A percentile compares a stretch with the other conserved stretches of the same genome.
These are phyloP conservation scores for Colletotrichum caudatum DNA, from an alignment of 2,329 filamentous ascomycete species.

Conservation along the genomic window DNA sequence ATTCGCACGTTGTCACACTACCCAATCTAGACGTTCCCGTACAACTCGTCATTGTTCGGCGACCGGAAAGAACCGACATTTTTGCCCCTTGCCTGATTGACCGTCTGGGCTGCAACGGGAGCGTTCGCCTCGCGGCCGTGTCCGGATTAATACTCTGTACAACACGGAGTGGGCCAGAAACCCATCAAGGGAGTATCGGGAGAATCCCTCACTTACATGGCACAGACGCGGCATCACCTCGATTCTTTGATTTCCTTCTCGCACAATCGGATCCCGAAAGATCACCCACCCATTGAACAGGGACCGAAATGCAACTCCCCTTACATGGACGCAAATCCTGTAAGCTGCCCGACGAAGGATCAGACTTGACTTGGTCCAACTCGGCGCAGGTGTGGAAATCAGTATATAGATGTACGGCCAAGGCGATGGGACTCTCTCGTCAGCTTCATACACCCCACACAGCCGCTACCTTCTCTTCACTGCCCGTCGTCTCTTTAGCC, in stretches of 20 bases:
- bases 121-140: too few relatives aligned
- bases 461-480: neutral
- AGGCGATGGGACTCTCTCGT: neutral
- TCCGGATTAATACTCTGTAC: neutral
- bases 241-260: neutral
- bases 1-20: neutral
- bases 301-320: neutral
- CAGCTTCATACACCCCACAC: neutral
- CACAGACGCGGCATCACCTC: neutral
- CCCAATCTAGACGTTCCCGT: neutral
- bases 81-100: neutral
- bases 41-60: neutral
- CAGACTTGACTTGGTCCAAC: too few relatives aligned
- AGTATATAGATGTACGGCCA: neutral
- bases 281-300: neutral
- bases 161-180: neutral
- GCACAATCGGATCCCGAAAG: neutral
- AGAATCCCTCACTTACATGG: neutral
- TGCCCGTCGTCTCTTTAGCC: too few relatives aligned
- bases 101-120: neutral
- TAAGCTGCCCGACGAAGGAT: too few relatives aligned
- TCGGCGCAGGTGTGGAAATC: too few relatives aligned
- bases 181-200: neutral
- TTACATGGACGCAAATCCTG: neutral
- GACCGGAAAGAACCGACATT: neutral